These are phyloP conservation scores for Dothideomycetes sp. DNA, from an alignment of 2,329 filamentous ascomycete genomes.

Conservation along the genomic window DNA sequence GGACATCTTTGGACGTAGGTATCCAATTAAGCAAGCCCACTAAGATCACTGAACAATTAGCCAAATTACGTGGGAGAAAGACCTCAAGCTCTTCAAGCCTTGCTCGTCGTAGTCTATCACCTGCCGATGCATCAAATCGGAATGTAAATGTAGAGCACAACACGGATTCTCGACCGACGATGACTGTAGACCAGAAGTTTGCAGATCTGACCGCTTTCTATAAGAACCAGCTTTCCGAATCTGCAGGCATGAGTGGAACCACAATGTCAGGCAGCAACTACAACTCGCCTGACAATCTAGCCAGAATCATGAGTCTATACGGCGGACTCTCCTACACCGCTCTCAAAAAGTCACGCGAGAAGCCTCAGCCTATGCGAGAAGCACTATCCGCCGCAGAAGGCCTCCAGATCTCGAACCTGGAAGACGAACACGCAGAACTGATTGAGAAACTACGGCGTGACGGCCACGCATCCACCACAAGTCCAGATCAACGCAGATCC, in stretches of 20 bases:
- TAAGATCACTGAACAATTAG: conserved; percentile 64
- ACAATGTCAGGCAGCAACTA: conserved; percentile 48
- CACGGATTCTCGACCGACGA: not conserved
- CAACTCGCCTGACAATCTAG: conserved; percentile 68
- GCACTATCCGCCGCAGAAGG: conserved; percentile 62
- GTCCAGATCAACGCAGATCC: conserved; percentile 38
- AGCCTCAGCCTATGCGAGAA: conserved; percentile 68
- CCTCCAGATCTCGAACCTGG: conserved; percentile 40
- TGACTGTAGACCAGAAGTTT: conserved; percentile 56
- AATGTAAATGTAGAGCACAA: not conserved
- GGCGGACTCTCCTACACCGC: conserved; percentile 51
- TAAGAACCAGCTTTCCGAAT: conserved; percentile 61
- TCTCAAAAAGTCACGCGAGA: conserved; percentile 55
- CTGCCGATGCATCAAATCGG: not conserved
- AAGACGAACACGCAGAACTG: conserved; percentile 40
- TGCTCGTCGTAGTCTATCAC: conserved; percentile 1
- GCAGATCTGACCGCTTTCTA: conserved; percentile 70
- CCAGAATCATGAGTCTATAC: conserved; percentile 87
- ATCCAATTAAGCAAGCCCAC: conserved; percentile 80
- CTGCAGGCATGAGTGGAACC: conserved; percentile 39
- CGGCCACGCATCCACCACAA: conserved; percentile 55
- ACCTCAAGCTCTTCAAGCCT: conserved; percentile 5
- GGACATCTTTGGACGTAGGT: conserved; percentile 81
- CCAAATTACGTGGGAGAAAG: conserved; percentile 16
- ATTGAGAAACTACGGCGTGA: conserved; percentile 46